These are phyloP conservation scores for Tetraselmis chui DNA, from an alignment of 139 green algal genomes.

Conservation along the genomic window DNA sequence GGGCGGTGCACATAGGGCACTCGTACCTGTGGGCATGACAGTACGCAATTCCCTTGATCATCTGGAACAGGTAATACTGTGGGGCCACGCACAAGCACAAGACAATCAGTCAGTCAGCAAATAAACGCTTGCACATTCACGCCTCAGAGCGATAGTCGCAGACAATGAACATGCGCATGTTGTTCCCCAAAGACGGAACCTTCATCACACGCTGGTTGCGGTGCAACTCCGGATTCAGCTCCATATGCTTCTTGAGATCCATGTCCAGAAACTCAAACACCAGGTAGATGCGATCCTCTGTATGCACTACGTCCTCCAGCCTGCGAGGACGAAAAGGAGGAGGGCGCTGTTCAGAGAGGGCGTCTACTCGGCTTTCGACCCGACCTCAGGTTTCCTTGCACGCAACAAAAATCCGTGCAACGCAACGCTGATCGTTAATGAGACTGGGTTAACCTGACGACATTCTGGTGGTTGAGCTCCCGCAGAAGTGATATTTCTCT, in stretches of 20 bases:
- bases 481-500: slow-evolving; percentile 94
- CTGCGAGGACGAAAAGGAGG: slow-evolving; percentile 32
- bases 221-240: slow-evolving; percentile 51
- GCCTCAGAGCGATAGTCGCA: background rate
- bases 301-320: slow-evolving; percentile 81
- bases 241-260: slow-evolving; percentile 98
- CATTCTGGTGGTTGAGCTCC: slow-evolving; percentile 81
- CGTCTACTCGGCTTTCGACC: slow-evolving; percentile 48
- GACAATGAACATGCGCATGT: too few relatives aligned
- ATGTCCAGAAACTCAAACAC: slow-evolving; percentile 98
- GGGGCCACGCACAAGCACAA: slow-evolving; percentile 6
- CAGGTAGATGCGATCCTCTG: slow-evolving; percentile 80
- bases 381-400: too few relatives aligned
- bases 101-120: background rate
- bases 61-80: slow-evolving; percentile 92
- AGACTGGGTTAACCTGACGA: slow-evolving; percentile 66
- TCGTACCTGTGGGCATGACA: slow-evolving; percentile 76
- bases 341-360: slow-evolving; percentile 46
- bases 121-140: background rate
- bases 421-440: slow-evolving; percentile 44
- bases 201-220: slow-evolving; percentile 69
- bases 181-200: slow-evolving; percentile 27
- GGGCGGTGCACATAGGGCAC: background rate
- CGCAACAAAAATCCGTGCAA: slow-evolving; percentile 38
- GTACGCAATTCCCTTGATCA: slow-evolving; percentile 85